Evolutionary conservation across 1,284 basidiomycete genomes (phyloP).

Genomic region (Spongiforma sp.): DNA sequence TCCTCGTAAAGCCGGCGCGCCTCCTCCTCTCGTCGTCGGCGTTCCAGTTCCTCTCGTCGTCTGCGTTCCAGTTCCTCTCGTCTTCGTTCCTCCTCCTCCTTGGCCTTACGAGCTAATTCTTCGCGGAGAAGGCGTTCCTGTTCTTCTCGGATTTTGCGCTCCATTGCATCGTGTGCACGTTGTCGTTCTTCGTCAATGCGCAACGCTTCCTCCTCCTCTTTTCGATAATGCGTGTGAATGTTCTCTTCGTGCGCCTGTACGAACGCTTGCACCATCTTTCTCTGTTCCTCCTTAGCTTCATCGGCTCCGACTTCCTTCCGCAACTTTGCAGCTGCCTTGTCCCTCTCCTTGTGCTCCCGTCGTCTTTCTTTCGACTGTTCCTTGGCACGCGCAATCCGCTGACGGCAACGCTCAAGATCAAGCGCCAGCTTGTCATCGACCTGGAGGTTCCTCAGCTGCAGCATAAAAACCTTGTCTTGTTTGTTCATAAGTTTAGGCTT

Average conservation of each 20-base stretch:
- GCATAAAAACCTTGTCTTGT: slow-evolving; percentile 32
- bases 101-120: slow-evolving; percentile 11
- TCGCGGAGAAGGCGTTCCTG: slow-evolving; percentile 23
- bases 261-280: slow-evolving; percentile 10
- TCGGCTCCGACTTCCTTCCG: slow-evolving; percentile 3
- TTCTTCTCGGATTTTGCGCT: slow-evolving; percentile 29
- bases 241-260: neutral
- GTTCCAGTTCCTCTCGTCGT: slow-evolving; percentile 12
- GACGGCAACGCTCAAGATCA: slow-evolving; percentile 26
- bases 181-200: slow-evolving; percentile 22
- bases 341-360: slow-evolving; percentile 17
- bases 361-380: slow-evolving; percentile 10
- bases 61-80: slow-evolving; percentile 11
- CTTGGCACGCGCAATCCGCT: slow-evolving; percentile 25
- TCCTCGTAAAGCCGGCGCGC: slow-evolving; percentile 4
- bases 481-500: slow-evolving; percentile 13
- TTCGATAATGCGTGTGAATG: neutral
- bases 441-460: slow-evolving; percentile 25
- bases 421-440: slow-evolving; percentile 17
- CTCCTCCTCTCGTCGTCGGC: slow-evolving; percentile 7
- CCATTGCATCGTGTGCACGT: slow-evolving; percentile 22
- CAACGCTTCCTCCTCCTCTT: slow-evolving; percentile 18
- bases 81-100: slow-evolving; percentile 11
- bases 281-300: slow-evolving; percentile 11
- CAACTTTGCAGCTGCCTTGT: slow-evolving; percentile 19